A percentile compares a stretch with the other conserved stretches of the same genome.
Conservation (phyloP, 371 early-diverging fungal genomes). For the Mucor plumbeus region DNA sequence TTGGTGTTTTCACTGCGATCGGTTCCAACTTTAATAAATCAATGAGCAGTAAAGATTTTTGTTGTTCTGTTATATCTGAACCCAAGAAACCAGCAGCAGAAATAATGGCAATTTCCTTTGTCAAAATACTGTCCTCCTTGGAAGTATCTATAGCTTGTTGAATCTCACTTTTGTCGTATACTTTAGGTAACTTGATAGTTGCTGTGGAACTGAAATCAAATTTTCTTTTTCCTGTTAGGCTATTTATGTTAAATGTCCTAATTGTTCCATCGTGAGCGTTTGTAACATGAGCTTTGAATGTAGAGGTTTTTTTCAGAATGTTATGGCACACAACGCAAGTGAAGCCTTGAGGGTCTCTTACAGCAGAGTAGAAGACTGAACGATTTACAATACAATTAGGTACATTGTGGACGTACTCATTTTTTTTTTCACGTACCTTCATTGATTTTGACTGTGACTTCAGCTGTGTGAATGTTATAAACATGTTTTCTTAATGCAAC, state of each 20-base stretch:
- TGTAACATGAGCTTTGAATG: constrained; percentile 9
- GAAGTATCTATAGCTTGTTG: constrained; percentile 1
- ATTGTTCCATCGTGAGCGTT: constrained; percentile 8
- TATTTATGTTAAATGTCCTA: background rate
- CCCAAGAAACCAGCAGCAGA: constrained; percentile 24
- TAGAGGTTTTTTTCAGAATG: constrained; percentile 7
- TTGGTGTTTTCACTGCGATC: constrained; percentile 22
- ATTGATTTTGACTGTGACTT: background rate
- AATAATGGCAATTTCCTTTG: constrained; percentile 26
- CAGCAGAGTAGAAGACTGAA: background rate
- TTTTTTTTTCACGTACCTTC: background rate
- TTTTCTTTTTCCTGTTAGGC: background rate
- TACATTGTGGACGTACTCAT: background rate
- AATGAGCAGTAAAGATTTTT: constrained; percentile 22
- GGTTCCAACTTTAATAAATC: constrained; percentile 20
- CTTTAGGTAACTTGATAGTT: constrained; percentile 11
- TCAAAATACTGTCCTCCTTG: constrained; percentile 8
- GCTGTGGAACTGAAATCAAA: background rate
- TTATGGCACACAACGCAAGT: constrained; percentile 1
- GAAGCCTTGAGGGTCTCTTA: constrained; percentile 2
- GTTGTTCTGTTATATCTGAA: constrained; percentile 20
- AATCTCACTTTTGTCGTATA: constrained; percentile 4
- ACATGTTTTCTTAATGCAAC: no score
- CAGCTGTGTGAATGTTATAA: background rate
- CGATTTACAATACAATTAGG: background rate